phyloP scores from a whole-genome alignment of 495 filamentous ascomycete species.

The Copromyces sp. region DNA sequence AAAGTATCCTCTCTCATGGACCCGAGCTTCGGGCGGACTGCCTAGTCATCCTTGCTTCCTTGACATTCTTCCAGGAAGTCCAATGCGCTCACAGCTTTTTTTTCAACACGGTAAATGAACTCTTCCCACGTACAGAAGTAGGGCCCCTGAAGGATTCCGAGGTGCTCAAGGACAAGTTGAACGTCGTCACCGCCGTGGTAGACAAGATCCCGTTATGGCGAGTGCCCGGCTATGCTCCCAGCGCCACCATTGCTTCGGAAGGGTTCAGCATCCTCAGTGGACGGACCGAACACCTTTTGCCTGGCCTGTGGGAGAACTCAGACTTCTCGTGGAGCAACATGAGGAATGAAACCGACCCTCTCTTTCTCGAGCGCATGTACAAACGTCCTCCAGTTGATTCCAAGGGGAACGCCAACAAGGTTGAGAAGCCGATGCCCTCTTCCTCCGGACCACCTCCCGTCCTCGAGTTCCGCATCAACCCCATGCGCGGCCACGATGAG shows the following conservation, averaged over 20 bases:
- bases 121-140: neutral
- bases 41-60: neutral
- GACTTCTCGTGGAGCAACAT: neutral
- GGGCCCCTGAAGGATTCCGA: neutral
- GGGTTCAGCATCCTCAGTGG: conserved; percentile 36
- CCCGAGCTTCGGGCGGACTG: neutral
- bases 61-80: neutral
- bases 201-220: conserved; percentile 22
- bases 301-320: conserved; percentile 18
- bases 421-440: conserved; percentile 5
- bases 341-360: neutral
- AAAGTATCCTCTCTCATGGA: neutral
- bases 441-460: neutral
- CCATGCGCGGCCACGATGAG: conserved; percentile 1
- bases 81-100: neutral
- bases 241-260: conserved; percentile 12
- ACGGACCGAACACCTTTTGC: conserved; percentile 17
- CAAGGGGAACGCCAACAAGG: neutral
- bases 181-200: conserved; percentile 26
- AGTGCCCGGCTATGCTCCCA: conserved; percentile 4
- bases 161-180: conserved; percentile 5
- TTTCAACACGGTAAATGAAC: neutral
- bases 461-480: conserved; percentile 9
- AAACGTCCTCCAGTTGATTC: neutral
- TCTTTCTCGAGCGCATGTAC: neutral